Base-by-base conservation (phyloP, 768 basidiomycete genomes). In the Gyrodon lividus region DNA sequence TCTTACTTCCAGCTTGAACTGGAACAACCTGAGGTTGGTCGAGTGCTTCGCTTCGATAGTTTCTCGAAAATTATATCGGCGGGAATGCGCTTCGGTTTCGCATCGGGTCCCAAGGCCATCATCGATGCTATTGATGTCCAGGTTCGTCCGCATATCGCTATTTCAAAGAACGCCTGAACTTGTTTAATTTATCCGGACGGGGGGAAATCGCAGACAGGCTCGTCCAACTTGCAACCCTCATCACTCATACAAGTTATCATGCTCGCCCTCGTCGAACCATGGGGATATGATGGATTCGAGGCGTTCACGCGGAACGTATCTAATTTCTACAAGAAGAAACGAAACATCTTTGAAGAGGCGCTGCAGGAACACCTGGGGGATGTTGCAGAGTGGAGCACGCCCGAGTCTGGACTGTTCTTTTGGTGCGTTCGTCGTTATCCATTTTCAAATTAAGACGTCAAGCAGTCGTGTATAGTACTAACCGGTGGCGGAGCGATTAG, bases 341-440 rank as follows among this genome's bases (percentile, higher is more conserved):
- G 88, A 50, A 82, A 89, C 59, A 74, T 83, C 34, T 92, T 94
- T 64, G 84, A 90, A 66, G 62, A 62, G 2, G 82, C 83, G 33
- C 82, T 91, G 74, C 73, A 77, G 61, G 80, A 78, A 59, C 79
- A 93, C 62, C 77, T 94, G 23, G 69, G 73, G 44, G 89, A 86
- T 2, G 71, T 93, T 30, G 90, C 83, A 2, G 80, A 84, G 64
- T 83, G 84, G 82, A 70, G 62, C 45, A 68, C 72, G 0, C 87
- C 87, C 20, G 82, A 83, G 57, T 80, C 86, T n/a, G 85, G 86
- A 50, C 85, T 92, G 86, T 92, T 93, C 74, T 82, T 89, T 68
- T 93, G 89, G 84, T 80, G 42, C 30, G 79, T 73, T 63, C 40
- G 9, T 38, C 44, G 20, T 38, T 19, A 14, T 39, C 17, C 40